Evolutionary conservation across 2,329 filamentous ascomycete species (phyloP).

Genomic region (Nannizziopsis arthrosporioides): DNA sequence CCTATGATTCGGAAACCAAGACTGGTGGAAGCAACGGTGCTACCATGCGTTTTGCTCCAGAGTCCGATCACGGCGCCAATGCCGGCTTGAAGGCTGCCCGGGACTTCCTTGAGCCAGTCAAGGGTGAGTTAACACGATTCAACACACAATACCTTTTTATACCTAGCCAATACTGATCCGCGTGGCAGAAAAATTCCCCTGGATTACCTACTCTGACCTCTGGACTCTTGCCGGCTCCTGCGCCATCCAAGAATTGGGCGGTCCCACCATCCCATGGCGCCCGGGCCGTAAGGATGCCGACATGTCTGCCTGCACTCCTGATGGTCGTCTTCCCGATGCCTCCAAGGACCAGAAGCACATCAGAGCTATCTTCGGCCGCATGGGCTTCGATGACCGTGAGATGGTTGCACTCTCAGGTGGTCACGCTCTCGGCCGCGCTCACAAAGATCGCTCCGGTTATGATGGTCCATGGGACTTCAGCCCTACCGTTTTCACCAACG

Average conservation of each 20-base stretch:
- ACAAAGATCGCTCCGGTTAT: slow-evolving; percentile 77
- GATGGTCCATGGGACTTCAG: slow-evolving; percentile 87
- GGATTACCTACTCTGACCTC: slow-evolving; percentile 93
- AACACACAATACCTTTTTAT: slow-evolving; percentile 12
- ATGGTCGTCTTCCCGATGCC: slow-evolving; percentile 79
- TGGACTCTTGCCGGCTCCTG: slow-evolving; percentile 83
- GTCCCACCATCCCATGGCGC: slow-evolving; percentile 75
- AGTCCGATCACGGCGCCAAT: slow-evolving; percentile 84
- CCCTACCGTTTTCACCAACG: slow-evolving; percentile 83
- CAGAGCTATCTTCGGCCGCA: slow-evolving; percentile 84
- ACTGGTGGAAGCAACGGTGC: slow-evolving; percentile 94
- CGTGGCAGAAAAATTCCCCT: slow-evolving; percentile 61
- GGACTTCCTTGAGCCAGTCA: slow-evolving; percentile 86
- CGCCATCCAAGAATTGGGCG: slow-evolving; percentile 91
- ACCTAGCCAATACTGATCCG: slow-evolving; percentile 5
- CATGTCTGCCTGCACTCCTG: slow-evolving; percentile 74
- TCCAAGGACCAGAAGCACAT: slow-evolving; percentile 68
- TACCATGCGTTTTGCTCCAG: slow-evolving; percentile 89
- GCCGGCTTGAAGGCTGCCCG: slow-evolving; percentile 76
- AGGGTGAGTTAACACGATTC: slow-evolving; percentile 46
- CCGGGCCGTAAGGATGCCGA: slow-evolving; percentile 76
- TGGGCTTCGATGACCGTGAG: slow-evolving; percentile 96
- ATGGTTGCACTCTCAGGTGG: slow-evolving; percentile 83
- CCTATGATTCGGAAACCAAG: slow-evolving; percentile 74
- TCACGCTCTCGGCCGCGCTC: slow-evolving; percentile 80